Percentiles rank a stretch among this genome's conserved stretches.
Conservation (phyloP, 768 basidiomycete species). For the Cyclocybe aegerita region DNA sequence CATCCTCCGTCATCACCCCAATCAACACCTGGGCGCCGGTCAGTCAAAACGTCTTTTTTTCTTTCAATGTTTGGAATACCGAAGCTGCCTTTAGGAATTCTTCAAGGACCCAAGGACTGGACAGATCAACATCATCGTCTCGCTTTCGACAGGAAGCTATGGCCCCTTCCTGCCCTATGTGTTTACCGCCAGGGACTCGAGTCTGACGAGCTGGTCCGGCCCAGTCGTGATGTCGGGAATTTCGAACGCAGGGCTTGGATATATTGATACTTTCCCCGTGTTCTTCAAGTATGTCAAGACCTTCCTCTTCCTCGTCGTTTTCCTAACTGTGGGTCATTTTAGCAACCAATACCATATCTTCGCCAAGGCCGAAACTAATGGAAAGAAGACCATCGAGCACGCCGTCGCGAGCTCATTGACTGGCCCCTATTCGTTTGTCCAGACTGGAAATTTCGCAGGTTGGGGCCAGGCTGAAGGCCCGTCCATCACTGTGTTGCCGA, state of each 20-base stretch:
- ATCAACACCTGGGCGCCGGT: slow-evolving; percentile 35
- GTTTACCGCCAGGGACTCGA: slow-evolving; percentile 29
- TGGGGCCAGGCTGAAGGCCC: slow-evolving; percentile 35
- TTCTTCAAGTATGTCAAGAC: slow-evolving; percentile 26
- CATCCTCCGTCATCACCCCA: slow-evolving; percentile 26
- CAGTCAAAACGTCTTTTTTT: not conserved
- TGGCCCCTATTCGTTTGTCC: slow-evolving; percentile 32
- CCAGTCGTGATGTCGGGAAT: slow-evolving; percentile 34
- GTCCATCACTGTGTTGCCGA: slow-evolving; percentile 28
- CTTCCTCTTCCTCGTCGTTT: not conserved
- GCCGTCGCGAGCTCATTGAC: slow-evolving; percentile 30
- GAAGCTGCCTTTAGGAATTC: slow-evolving; percentile 25
- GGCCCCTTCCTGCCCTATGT: slow-evolving; percentile 34
- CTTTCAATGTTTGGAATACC: not conserved
- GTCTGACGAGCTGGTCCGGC: slow-evolving; percentile 27
- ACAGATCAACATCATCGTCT: slow-evolving; percentile 31
- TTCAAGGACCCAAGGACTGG: slow-evolving; percentile 35
- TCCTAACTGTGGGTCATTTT: not conserved
- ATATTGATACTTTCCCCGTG: slow-evolving; percentile 35
- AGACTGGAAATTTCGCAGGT: slow-evolving; percentile 32
- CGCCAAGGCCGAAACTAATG: slow-evolving; percentile 31
- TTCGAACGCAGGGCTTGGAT: slow-evolving; percentile 32
- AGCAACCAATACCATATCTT: slow-evolving; percentile 35
- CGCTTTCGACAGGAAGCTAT: slow-evolving; percentile 34
- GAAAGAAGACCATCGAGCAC: slow-evolving; percentile 31